Base-by-base conservation (phyloP, 176 grass and related monocot species). In the Rhynchospora pubera region DNA sequence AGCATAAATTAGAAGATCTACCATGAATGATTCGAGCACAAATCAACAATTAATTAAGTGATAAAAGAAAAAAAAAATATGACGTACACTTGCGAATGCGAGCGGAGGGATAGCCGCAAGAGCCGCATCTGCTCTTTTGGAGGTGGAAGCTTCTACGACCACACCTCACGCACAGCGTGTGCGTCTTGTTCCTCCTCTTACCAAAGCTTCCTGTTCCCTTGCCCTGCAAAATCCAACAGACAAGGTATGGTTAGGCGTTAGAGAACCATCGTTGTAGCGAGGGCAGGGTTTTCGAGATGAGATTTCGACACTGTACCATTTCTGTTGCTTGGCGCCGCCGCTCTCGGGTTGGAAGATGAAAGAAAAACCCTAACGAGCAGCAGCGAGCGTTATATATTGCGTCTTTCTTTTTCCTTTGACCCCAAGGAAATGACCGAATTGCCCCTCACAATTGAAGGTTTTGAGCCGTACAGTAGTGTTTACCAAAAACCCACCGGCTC, bases 1-100 rank as follows among this genome's bases (percentile, higher is more conserved):
- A 13, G 11, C 47, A 46, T 26, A 21, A 22, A 4, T 19, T 24
- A 51, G n/a, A n/a, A n/a, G n/a, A n/a, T n/a, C n/a, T n/a, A n/a
- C n/a, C n/a, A n/a, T n/a, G n/a, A n/a, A n/a, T n/a, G n/a, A n/a
- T n/a, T n/a, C n/a, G n/a, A n/a, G n/a, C n/a, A n/a, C n/a, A n/a
- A n/a, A n/a, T n/a, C n/a, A n/a, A n/a, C n/a, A n/a, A n/a, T n/a
- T n/a, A n/a, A n/a, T 68, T n/a, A n/a, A n/a, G n/a, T n/a, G n/a
- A n/a, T n/a, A n/a, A n/a, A n/a, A n/a, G n/a, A n/a, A n/a, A n/a
- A n/a, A n/a, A n/a, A n/a, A n/a, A n/a, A 16, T 76, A 12, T 7
- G 57, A 63, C 79, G n/a, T 90, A 97, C 94, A 97, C 88, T 97
- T 97, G 88, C 94, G 94, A 88, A 97, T 97, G 89, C 94, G 90